Percentiles rank a stretch among this genome's conserved stretches.
Conservation (phyloP, 495 filamentous ascomycete species). For the Recurvomyces mirabilis region DNA sequence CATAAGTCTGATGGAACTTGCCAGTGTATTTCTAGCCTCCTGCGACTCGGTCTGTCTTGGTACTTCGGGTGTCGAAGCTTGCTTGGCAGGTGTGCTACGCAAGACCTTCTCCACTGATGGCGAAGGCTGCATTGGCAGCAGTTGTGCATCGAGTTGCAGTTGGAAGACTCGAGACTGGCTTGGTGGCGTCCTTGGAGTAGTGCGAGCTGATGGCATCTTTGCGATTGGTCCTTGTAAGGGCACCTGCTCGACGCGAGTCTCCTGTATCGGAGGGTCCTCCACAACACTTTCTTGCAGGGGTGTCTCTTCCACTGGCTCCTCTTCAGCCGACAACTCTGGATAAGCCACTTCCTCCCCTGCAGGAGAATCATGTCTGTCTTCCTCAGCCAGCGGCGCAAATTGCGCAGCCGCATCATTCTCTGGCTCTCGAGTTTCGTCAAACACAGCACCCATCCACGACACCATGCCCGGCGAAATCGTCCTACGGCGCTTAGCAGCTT, state of each 20-base stretch:
- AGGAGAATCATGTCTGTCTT: neutral
- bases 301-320: neutral
- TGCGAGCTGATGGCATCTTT: too few species aligned
- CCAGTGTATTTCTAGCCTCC: constrained; percentile 20
- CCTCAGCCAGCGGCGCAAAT: neutral
- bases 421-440: constrained; percentile 4
- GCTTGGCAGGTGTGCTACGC: constrained; percentile 6
- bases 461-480: constrained; percentile 6
- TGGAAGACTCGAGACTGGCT: neutral
- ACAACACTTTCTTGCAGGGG: too few species aligned
- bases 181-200: neutral
- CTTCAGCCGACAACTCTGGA: neutral
- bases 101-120: constrained; percentile 6
- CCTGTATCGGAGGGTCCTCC: too few species aligned
- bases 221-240: too few species aligned
- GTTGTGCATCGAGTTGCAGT: constrained; percentile 13
- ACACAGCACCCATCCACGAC: constrained; percentile 9
- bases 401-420: neutral
- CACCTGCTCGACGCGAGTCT: too few species aligned
- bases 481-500: constrained; percentile 9
- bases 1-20: constrained; percentile 30
- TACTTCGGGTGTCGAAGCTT: neutral
- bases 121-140: constrained; percentile 2
- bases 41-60: constrained; percentile 12
- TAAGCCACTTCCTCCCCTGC: neutral